Conservation (phyloP, 495 filamentous ascomycete species). For the Penicillium macrosclerotiorum region DNA sequence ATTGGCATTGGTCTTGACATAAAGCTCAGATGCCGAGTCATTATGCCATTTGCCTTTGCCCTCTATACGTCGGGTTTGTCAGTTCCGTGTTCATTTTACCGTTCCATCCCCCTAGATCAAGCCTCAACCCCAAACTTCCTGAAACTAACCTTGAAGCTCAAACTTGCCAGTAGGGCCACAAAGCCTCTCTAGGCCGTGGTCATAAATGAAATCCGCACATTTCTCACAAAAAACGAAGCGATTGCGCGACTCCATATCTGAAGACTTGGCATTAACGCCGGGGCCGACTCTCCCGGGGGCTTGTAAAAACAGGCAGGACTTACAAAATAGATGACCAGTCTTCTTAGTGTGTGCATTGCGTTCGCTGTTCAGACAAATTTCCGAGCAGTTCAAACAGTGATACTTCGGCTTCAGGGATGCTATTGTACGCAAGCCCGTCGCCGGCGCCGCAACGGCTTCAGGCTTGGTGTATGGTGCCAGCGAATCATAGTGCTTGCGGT, state of each 20-base stretch:
- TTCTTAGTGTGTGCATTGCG: conserved; percentile 40
- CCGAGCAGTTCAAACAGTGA: conserved; percentile 41
- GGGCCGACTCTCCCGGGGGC: too few relatives aligned
- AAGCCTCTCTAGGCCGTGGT: conserved; percentile 75
- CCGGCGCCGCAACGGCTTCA: conserved; percentile 21
- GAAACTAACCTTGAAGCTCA: conserved; percentile 20
- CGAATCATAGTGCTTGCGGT: conserved; percentile 33
- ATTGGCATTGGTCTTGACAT: conserved; percentile 41
- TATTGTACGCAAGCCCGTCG: conserved; percentile 23
- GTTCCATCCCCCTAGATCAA: background rate
- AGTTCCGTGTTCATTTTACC: background rate
- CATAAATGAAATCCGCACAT: conserved; percentile 84
- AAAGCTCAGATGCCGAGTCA: conserved; percentile 38
- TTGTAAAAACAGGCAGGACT: conserved; percentile 2
- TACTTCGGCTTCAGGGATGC: conserved; percentile 41
- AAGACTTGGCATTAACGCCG: conserved; percentile 10
- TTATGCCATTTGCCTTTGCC: conserved; percentile 23
- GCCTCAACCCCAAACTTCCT: too few relatives aligned
- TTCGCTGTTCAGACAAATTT: conserved; percentile 31
- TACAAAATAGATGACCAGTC: conserved; percentile 46
- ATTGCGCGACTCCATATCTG: conserved; percentile 79
- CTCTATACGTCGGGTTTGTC: conserved; percentile 12
- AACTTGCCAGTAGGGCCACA: conserved; percentile 31
- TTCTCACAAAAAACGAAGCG: conserved; percentile 78
- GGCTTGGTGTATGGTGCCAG: conserved; percentile 31